Conservation (phyloP, 1,284 basidiomycete genomes). For the Leccinum solheimii region DNA sequence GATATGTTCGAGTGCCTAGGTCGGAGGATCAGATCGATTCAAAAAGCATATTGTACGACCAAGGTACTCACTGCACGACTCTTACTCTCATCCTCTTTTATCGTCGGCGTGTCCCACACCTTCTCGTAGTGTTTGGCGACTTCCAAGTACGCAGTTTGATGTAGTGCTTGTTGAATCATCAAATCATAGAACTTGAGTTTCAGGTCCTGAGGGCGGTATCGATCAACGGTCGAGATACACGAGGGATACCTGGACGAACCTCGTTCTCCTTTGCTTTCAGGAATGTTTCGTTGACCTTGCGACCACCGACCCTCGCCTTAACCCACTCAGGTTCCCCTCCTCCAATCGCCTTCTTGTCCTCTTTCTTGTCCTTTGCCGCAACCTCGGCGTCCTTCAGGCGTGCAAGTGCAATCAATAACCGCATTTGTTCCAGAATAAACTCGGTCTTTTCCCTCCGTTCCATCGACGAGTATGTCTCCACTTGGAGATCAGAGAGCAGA, state of each 20-base stretch:
- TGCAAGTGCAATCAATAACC: conserved; percentile 75
- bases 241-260: conserved; percentile 46
- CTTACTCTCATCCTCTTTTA: conserved; percentile 80
- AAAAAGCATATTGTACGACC: not conserved
- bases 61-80: conserved; percentile 65
- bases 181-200: conserved; percentile 96
- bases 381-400: conserved; percentile 65
- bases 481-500: conserved; percentile 91
- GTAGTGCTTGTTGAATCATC: conserved; percentile 93
- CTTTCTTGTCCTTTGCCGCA: conserved; percentile 50
- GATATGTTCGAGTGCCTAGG: conserved; percentile 87
- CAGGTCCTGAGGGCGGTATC: conserved; percentile 66
- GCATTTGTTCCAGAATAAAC: conserved; percentile 98
- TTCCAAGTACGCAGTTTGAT: conserved; percentile 86
- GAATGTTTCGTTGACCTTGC: conserved; percentile 95
- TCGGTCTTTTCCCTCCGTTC: conserved; percentile 97
- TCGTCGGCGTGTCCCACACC: conserved; percentile 92
- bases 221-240: not conserved
- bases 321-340: conserved; percentile 87
- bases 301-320: conserved; percentile 86
- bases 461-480: conserved; percentile 99
- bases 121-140: conserved; percentile 95
- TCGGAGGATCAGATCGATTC: conserved; percentile 9
- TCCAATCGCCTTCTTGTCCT: conserved; percentile 58
- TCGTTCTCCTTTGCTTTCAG: conserved; percentile 88